Conservation (phyloP, 2,329 filamentous ascomycete genomes). For the Penicillium sclerotigenum region DNA sequence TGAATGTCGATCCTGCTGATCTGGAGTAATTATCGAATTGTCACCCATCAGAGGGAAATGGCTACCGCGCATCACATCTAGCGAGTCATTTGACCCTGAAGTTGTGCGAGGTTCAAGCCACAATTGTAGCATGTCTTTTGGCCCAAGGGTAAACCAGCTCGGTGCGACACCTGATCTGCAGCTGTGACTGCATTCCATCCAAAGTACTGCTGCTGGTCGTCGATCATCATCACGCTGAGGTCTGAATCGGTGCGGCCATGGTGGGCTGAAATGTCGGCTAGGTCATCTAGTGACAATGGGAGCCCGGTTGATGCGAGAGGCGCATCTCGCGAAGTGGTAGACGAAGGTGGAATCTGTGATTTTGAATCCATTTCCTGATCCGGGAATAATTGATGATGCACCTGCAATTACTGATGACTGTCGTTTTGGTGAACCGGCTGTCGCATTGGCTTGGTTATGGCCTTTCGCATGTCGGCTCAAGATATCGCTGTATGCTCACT, state of each 20-base stretch:
- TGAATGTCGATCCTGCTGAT: constrained; percentile 25
- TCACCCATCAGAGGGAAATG: constrained; percentile 27
- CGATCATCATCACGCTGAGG: constrained; percentile 27
- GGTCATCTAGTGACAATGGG: constrained; percentile 41
- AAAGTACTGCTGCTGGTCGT: constrained; percentile 32
- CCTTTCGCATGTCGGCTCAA: constrained; percentile 53
- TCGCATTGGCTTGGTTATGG: constrained; percentile 35
- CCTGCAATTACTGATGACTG: constrained; percentile 21
- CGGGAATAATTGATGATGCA: constrained; percentile 11
- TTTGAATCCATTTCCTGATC: constrained; percentile 13
- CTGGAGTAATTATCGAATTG: constrained; percentile 18
- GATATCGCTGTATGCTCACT: constrained; percentile 42
- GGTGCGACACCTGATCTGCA: constrained; percentile 21
- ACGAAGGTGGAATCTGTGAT: constrained; percentile 13
- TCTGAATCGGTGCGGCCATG: constrained; percentile 32
- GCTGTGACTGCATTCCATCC: constrained; percentile 30
- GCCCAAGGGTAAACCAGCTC: constrained; percentile 19
- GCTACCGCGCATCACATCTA: constrained; percentile 29
- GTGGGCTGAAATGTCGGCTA: constrained; percentile 38
- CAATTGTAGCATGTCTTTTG: constrained; percentile 36
- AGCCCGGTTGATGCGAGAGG: constrained; percentile 30
- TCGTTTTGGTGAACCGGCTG: constrained; percentile 18
- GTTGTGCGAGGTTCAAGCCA: constrained; percentile 38
- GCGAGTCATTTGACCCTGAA: constrained; percentile 27
- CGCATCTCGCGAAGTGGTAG: constrained; percentile 23